Evolutionary conservation across 1,284 basidiomycete species (phyloP).

Genomic region (Psilocybe mexicana): DNA sequence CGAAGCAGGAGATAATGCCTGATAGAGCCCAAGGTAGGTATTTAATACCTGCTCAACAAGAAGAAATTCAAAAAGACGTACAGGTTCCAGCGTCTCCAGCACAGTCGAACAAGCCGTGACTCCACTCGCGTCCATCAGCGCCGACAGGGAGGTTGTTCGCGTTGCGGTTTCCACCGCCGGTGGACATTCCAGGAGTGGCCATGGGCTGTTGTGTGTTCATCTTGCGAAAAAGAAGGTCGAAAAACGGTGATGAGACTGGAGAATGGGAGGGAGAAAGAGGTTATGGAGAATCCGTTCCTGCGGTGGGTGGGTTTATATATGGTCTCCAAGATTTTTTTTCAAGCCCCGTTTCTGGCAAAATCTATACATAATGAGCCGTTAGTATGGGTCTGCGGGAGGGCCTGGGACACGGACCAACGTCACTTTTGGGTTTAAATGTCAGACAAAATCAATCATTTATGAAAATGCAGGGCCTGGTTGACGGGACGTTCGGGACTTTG

Average conservation of each 20-base stretch:
- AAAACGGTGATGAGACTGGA: neutral
- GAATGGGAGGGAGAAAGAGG: neutral
- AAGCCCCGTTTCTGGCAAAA: neutral
- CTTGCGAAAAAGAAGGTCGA: neutral
- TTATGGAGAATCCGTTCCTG: neutral
- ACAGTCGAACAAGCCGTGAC: conserved; percentile 42
- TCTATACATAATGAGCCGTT: neutral
- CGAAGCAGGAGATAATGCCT: conserved; percentile 33
- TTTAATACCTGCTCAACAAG: neutral
- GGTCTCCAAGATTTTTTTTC: neutral
- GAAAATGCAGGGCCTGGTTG: neutral
- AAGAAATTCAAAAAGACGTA: conserved; percentile 22
- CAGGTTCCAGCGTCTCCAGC: conserved; percentile 39
- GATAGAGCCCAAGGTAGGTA: neutral
- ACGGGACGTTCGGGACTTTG: neutral
- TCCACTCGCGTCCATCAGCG: conserved; percentile 48
- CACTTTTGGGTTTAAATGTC: neutral
- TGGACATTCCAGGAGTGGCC: conserved; percentile 30
- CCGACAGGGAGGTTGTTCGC: conserved; percentile 40
- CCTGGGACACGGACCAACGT: neutral
- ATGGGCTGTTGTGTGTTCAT: conserved; percentile 21
- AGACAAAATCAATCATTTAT: neutral
- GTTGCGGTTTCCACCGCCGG: conserved; percentile 39
- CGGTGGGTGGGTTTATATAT: neutral
- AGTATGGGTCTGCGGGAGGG: no score